These are phyloP conservation scores for Fraxinus paxiana DNA, from an alignment of 305 asterid genomes.

Conservation along the genomic window DNA sequence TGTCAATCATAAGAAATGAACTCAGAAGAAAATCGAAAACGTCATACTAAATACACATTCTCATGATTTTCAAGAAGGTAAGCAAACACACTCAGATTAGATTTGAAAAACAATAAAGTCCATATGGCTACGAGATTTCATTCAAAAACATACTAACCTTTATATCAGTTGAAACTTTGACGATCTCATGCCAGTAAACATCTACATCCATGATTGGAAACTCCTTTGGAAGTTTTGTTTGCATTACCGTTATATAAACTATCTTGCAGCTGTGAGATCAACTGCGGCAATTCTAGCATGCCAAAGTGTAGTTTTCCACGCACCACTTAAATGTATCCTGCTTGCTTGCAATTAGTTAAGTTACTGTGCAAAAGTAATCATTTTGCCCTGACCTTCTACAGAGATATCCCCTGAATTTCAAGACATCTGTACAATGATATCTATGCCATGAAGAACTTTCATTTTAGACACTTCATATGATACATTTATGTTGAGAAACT, in stretches of 20 bases:
- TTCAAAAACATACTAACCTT: not conserved
- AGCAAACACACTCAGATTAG: not conserved
- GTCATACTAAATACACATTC: not conserved
- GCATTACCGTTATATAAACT: not conserved
- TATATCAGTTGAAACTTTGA: not conserved
- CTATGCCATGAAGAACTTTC: not conserved
- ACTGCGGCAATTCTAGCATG: not conserved
- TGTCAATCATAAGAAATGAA: not conserved
- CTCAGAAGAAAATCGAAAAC: not conserved
- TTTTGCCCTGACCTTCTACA: not conserved
- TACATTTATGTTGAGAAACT: not conserved
- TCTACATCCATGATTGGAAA: not conserved
- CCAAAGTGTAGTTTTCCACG: not conserved
- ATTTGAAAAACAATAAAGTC: not conserved
- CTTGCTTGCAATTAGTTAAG: not conserved
- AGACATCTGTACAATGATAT: not conserved
- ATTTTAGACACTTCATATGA: constrained; percentile 5
- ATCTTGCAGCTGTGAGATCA: not conserved
- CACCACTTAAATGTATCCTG: not conserved
- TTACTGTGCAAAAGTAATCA: not conserved
- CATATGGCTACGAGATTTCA: not conserved
- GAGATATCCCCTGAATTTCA: not conserved
- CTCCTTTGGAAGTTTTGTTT: not conserved
- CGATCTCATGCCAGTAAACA: not conserved
- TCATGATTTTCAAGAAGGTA: not conserved